Conservation (phyloP, 2,329 filamentous ascomycete genomes). For the Colletotrichum limetticola region DNA sequence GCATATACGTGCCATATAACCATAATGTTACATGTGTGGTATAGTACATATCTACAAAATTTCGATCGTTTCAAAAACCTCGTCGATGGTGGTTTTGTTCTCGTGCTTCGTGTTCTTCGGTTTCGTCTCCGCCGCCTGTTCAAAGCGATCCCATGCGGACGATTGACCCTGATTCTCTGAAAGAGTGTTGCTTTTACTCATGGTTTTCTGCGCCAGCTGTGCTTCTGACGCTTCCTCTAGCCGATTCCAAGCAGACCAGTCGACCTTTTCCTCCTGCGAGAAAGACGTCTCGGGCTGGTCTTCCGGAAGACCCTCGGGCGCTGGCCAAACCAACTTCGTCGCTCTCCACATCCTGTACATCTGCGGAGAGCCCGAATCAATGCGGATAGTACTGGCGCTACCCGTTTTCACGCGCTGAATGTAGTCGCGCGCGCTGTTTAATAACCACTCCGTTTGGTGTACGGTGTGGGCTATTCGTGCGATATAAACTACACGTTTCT, state of each 20-base stretch:
- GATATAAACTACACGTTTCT: neutral
- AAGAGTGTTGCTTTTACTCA: neutral
- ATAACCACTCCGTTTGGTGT: neutral
- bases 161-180: neutral
- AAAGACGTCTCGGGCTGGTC: neutral
- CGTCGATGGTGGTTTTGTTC: neutral
- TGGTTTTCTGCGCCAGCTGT: neutral
- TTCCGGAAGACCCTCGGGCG: neutral
- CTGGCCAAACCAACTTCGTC: neutral
- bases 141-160: neutral
- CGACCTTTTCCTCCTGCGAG: neutral
- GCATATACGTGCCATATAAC: neutral
- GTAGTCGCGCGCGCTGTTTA: neutral
- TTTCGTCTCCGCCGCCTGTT: neutral
- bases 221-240: neutral
- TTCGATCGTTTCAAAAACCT: neutral
- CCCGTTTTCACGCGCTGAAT: neutral
- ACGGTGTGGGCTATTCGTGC: neutral
- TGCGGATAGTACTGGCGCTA: neutral
- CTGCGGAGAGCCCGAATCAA: neutral
- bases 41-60: conserved; percentile 8
- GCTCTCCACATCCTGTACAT: neutral
- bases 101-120: neutral
- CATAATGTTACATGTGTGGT: neutral
- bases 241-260: neutral